phyloP scores from a whole-genome alignment of 2,329 filamentous ascomycete genomes.

The Stagonosporopsis rhizophila region DNA sequence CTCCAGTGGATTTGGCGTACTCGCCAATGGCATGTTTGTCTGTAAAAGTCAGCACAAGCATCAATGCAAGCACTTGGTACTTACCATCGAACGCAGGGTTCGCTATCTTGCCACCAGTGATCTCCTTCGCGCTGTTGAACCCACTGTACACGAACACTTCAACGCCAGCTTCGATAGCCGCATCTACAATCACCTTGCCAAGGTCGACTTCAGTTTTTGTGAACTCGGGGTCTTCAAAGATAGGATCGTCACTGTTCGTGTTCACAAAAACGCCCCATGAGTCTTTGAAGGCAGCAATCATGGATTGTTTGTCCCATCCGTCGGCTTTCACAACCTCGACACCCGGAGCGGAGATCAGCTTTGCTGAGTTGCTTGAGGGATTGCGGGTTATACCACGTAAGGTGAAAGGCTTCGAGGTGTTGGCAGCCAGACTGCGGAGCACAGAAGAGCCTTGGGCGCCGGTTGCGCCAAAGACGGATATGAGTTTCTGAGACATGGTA shows the following conservation, averaged over 20 bases:
- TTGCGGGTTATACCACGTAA: constrained; percentile 67
- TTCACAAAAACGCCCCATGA: constrained; percentile 34
- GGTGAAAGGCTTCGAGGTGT: constrained; percentile 44
- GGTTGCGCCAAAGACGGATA: constrained; percentile 50
- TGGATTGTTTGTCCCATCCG: constrained; percentile 29
- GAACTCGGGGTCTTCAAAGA: constrained; percentile 24
- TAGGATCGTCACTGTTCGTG: constrained; percentile 29
- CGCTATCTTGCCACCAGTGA: constrained; percentile 22
- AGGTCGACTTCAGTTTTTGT: constrained; percentile 27
- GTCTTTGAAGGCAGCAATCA: constrained; percentile 29
- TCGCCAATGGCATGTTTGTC: constrained; percentile 51
- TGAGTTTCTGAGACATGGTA: constrained; percentile 31
- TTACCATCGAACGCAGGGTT: constrained; percentile 29
- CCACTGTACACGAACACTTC: constrained; percentile 30
- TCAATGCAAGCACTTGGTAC: not conserved
- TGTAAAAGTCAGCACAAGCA: constrained; percentile 14
- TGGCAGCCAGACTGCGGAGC: constrained; percentile 45
- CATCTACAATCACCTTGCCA: constrained; percentile 5
- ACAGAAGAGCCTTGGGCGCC: constrained; percentile 54
- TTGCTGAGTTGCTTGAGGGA: constrained; percentile 55
- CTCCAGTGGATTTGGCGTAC: constrained; percentile 43
- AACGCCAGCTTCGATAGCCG: not conserved
- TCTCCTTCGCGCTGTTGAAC: constrained; percentile 24
- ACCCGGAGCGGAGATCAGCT: constrained; percentile 48
- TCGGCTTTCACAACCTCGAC: constrained; percentile 29